Percentiles rank a stretch among this genome's conserved stretches.
Conservation (phyloP, 768 basidiomycete genomes). For the Termitomyces sp. region DNA sequence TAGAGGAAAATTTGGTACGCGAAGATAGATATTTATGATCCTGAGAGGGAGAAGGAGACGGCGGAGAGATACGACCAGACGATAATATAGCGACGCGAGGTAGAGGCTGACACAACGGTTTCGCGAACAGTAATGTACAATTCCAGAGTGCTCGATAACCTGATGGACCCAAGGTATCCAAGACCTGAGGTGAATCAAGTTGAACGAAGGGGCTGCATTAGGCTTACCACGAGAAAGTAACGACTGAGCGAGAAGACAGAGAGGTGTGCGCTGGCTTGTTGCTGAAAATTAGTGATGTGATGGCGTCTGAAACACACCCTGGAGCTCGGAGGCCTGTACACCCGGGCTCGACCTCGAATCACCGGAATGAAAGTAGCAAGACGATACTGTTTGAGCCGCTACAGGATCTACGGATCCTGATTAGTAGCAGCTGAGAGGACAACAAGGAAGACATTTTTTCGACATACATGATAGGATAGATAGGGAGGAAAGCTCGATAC, state of each 20-base stretch:
- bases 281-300: background rate
- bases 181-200: background rate
- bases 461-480: constrained; percentile 1
- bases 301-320: background rate
- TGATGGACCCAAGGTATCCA: background rate
- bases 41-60: background rate
- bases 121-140: background rate
- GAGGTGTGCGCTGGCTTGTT: background rate
- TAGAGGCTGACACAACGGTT: no score
- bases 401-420: constrained; percentile 4
- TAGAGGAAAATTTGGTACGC: constrained; percentile 4
- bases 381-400: constrained; percentile 3
- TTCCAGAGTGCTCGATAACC: no score
- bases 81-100: background rate
- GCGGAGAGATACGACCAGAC: background rate
- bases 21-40: constrained; percentile 6
- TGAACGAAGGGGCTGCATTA: background rate
- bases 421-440: background rate
- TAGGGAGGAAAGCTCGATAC: constrained; percentile 6
- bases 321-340: background rate
- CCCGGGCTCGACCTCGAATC: background rate
- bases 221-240: background rate
- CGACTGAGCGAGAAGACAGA: background rate
- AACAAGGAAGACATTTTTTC: background rate
- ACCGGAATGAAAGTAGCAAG: background rate